Evolutionary conservation across 352 stramenopile genomes (phyloP).

Genomic region (Phytophthora citricola): DNA sequence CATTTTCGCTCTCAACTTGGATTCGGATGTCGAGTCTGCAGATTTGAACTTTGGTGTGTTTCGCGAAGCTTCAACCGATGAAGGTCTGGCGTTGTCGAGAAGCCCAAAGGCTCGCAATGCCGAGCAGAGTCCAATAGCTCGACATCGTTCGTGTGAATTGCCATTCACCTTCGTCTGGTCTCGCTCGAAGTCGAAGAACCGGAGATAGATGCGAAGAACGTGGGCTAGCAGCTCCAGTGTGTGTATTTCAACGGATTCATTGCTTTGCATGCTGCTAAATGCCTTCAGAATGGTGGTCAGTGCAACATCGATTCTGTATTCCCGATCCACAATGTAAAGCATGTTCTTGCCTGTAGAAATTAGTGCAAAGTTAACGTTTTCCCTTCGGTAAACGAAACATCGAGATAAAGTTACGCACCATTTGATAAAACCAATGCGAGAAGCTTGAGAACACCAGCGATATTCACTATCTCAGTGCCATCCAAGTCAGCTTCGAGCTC

Average conservation of each 20-base stretch:
- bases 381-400: not conserved
- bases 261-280: not conserved
- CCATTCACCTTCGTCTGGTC: not conserved
- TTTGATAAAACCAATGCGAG: conserved; percentile 35
- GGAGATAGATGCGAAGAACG: conserved; percentile 32
- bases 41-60: not conserved
- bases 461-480: conserved; percentile 4
- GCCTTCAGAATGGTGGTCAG: conserved; percentile 9
- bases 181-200: conserved; percentile 25
- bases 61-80: not conserved
- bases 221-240: conserved; percentile 25
- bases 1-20: conserved; percentile 30
- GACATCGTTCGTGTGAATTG: conserved; percentile 32
- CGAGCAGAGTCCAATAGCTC: conserved; percentile 31
- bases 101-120: conserved; percentile 16
- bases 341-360: conserved; percentile 33
- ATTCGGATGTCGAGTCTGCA: not conserved
- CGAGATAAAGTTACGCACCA: conserved; percentile 10
- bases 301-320: conserved; percentile 29
- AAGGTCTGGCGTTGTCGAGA: not conserved
- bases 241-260: not conserved
- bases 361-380: not conserved
- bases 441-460: conserved; percentile 22
- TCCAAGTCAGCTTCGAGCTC: conserved; percentile 5
- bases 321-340: conserved; percentile 4